A percentile compares a stretch with the other conserved stretches of the same genome.
phyloP scores from a whole-genome alignment of 148 eudicot genomes.

The Hydrangea macrophylla region DNA sequence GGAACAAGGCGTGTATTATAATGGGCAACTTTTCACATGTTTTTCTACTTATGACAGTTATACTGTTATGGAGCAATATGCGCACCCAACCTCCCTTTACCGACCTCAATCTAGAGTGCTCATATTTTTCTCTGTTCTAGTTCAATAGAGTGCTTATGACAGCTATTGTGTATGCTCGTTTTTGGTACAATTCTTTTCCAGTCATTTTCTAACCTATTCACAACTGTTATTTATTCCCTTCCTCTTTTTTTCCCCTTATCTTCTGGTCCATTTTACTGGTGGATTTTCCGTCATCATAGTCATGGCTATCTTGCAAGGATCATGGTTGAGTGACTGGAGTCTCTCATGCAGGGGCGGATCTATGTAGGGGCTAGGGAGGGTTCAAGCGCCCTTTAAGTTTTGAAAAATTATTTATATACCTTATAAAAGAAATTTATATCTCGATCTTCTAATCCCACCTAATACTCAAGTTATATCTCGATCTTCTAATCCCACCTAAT shows the following conservation, averaged over 20 bases:
- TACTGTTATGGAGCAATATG: neutral
- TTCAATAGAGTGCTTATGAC: neutral
- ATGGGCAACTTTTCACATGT: neutral
- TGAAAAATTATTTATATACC: too few species aligned
- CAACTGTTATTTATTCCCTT: neutral
- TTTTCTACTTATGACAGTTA: neutral
- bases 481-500: too few species aligned
- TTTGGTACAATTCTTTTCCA: slow-evolving; percentile 4
- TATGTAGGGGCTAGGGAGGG: too few species aligned
- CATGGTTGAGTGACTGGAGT: neutral
- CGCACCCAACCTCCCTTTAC: slow-evolving; percentile 4
- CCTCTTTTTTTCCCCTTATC: neutral
- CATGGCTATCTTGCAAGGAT: slow-evolving; percentile 10
- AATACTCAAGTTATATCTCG: too few species aligned
- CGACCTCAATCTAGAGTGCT: neutral
- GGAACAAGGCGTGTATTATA: neutral
- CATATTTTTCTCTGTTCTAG: neutral
- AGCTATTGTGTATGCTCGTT: neutral
- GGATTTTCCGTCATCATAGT: neutral
- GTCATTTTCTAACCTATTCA: neutral
- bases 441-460: too few species aligned
- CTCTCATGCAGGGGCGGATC: too few species aligned
- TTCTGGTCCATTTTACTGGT: neutral
- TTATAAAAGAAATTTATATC: too few species aligned
- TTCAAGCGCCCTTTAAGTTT: too few species aligned